Evolutionary conservation across 495 filamentous ascomycete species (phyloP), one percentile per base, ranked within the genome.

Genomic region (Neurospora pannonica): DNA sequence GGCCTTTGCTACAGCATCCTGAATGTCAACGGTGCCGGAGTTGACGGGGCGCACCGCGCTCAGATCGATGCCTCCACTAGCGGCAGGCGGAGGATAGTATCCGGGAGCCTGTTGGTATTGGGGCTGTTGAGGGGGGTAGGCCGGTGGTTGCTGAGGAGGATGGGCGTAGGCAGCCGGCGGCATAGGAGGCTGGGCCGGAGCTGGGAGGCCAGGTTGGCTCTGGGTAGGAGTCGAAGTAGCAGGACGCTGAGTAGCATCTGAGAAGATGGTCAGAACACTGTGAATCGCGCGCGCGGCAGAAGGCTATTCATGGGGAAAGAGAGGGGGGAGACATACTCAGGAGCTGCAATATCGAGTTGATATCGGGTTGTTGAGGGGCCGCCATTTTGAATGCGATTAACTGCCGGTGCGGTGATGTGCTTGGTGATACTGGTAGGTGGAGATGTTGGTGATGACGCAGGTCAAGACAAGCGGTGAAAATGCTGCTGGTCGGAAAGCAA

Each of bases 1-100:
- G 5, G 91, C 92, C 76, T 90, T 90, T 5, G 91, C 90, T 73
- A 95, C 87, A 9, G 93, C 91, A 78, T 94, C 92, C 39, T 87
- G 85, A 46, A 94, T 84, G 73, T 88, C 92, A 31, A 94, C 90
- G 13, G 90, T 90, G 67, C 93, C 93, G 3, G 91, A 91, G 75
- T 86, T 91, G 40, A 89, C 86, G 13, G 92, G 92, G 77, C 90
- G 91, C 78, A 95, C 92, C 11, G 87, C 85, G 81, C 89, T 93
- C 42, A 96, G 80, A 77, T 96, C 93, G 71, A 94, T 84, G 71
- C 85, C 91, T 11, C 92, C 93, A 28, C 90, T 89, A 24, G 85
- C 86, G 36, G 88, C 87, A 9, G 92, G 92, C 75, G 90, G 91
- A 0, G 93, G 93, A 37, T 93, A 83, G 77, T 87, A 91, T 17